phyloP scores from a whole-genome alignment of 2,329 filamentous ascomycete species.

The Polychaeton citri region DNA sequence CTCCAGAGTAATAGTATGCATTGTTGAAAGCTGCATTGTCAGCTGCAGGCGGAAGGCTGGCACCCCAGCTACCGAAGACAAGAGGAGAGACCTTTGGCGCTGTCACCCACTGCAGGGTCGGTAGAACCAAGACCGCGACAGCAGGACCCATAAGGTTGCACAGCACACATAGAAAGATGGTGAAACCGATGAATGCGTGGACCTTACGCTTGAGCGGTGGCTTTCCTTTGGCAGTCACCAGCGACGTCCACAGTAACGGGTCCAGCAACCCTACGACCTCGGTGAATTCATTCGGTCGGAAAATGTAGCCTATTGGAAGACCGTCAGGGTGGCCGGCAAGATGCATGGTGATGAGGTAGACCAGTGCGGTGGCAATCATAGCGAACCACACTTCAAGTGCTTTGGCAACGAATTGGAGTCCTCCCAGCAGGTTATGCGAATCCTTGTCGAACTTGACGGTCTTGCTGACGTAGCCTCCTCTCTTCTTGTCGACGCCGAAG shows the following conservation, averaged over 20 bases:
- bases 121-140: conserved; percentile 16
- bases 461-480: not conserved
- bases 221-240: conserved; percentile 3
- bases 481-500: not conserved
- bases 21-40: not conserved
- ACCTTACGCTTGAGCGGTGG: conserved; percentile 3
- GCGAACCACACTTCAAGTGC: conserved; percentile 21
- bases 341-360: conserved; percentile 16
- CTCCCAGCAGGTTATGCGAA: conserved; percentile 17
- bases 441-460: conserved; percentile 8
- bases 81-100: conserved; percentile 1
- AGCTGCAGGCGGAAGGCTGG: not conserved
- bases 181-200: conserved; percentile 8
- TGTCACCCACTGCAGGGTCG: conserved; percentile 14
- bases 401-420: conserved; percentile 19
- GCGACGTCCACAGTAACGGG: conserved; percentile 11
- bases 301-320: conserved; percentile 17
- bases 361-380: conserved; percentile 14
- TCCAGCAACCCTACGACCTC: conserved; percentile 14
- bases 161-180: conserved; percentile 11
- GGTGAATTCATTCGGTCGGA: conserved; percentile 15
- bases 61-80: not conserved
- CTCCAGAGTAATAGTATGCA: not conserved
- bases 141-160: conserved; percentile 21
- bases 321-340: conserved; percentile 12